Conservation (phyloP, 2,329 filamentous ascomycete species). For the Colletotrichum costaricense region DNA sequence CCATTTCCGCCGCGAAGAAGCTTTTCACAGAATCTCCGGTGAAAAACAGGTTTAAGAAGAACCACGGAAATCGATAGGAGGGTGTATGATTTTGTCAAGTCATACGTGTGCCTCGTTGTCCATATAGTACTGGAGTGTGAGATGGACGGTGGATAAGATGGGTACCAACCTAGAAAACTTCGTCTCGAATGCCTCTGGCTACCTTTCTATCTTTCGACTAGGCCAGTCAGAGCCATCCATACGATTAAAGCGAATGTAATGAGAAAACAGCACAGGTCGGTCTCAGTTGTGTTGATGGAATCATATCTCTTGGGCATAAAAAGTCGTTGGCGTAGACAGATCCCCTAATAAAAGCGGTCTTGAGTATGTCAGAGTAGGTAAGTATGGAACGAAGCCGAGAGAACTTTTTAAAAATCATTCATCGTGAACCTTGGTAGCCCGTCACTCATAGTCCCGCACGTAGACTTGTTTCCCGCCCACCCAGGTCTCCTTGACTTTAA, state of each 20-base stretch:
- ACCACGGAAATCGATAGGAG: not conserved
- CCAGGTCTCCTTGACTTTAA: constrained; percentile 76
- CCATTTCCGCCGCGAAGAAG: too few relatives aligned
- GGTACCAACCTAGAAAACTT: too few relatives aligned
- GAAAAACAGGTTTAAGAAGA: too few relatives aligned
- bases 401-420: not conserved
- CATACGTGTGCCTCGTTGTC: not conserved
- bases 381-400: not conserved
- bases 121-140: not conserved
- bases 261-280: too few relatives aligned
- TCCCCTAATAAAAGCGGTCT: not conserved
- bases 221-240: too few relatives aligned
- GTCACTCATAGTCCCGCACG: constrained; percentile 22
- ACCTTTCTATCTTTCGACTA: too few relatives aligned
- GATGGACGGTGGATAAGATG: not conserved
- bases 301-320: not conserved
- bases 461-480: constrained; percentile 68
- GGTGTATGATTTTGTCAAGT: not conserved
- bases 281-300: not conserved
- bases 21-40: not conserved
- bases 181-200: too few relatives aligned
- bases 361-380: not conserved
- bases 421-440: not conserved
- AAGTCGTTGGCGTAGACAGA: not conserved
- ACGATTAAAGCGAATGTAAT: too few relatives aligned